Base-by-base conservation (phyloP, 2,329 filamentous ascomycete species). In the Colletotrichum sp. region DNA sequence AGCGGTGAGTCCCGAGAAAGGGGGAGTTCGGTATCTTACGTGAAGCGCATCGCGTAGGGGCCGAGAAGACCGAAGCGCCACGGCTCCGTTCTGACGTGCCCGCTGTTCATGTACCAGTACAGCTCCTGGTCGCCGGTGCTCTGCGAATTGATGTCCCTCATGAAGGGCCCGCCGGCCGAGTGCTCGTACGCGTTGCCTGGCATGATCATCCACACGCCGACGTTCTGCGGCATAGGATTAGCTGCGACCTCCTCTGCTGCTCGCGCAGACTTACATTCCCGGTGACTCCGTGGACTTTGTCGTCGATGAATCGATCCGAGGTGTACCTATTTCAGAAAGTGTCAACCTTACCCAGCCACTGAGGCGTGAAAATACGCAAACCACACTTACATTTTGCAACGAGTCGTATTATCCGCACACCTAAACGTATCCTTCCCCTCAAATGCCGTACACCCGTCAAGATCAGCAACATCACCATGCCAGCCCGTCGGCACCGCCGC, bases 51-150 rank as follows among this genome's bases (percentile, higher is more conserved):
- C 1, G 89, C 89, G 74, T 92, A 93, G 0, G 91, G 91, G 2
- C 91, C 91, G 76, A 91, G 87, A 65, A 93, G 85, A 2, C 91
- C 91, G 80, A 87, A 88, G n/a, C 91, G 86, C 82, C 84, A 90
- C 18, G 82, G 80, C 80, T 93, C 91, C 1, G 90, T 92, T 78
- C 88, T 85, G 9, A 87, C 87, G 72, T 92, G 91, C 44, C 87
- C 87, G 5, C 88, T 91, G 83, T 92, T 92, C 87, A 91, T 91
- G 83, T 92, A 92, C 82, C 89, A 92, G 77, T 90, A 91, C 0
- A 92, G 85, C 8, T 84, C 89, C 62, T 85, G 89, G 26, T 84
- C 82, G 2, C 88, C 89, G 8, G 89, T 89, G 82, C 89, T 89
- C 81, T 92, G 92, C 44, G 87, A 84, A 83, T 91, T 88, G 80